Base-by-base conservation (phyloP, 768 basidiomycete species). In the Psilocybe sp. region DNA sequence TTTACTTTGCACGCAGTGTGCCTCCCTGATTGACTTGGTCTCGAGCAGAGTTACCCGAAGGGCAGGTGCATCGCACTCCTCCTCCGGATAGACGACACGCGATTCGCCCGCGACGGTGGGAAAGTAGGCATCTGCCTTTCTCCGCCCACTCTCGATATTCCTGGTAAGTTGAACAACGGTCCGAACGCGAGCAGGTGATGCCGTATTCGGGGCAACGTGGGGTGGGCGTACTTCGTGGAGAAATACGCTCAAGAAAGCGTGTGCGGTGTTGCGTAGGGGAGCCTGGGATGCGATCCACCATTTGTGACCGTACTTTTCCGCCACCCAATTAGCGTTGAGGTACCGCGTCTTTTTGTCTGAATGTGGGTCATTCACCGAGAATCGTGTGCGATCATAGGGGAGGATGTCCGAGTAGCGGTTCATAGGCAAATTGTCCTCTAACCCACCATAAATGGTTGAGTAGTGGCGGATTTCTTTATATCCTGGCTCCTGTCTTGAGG, bases 271-370 rank as follows among this genome's bases (percentile, higher is more conserved):
- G 4, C 76, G 80, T 32, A 92, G 68, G 0, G 92, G 90, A 0
- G 92, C 92, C 62, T 94, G 92, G 0, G 89, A 78, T 2, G 90
- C 89, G 50, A 94, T 87, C 87, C 90, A 92, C 81, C 81, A 84
- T 59, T 83, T 87, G 31, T 76, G 76, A 6, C 92, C 88, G 44
- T 71, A 77, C 20, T 74, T 68, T 61, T 94, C 92, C 40, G 77
- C 72, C n/a, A 93, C 84, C 87, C 91, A 93, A 60, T 79, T 90
- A 12, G 87, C 92, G 59, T 95, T 93, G 33, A 95, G 63, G 64
- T 94, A 95, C 42, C 79, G 68, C 11, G 77, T 77, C 15, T 60
- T 50, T 20, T 32, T 31, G 6, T 36, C 39, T 15, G 28, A n/a
- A 14, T 59, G 14, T 34, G 60, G 55, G 10, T 59, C 55, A 11